Percentiles rank a stretch among this genome's conserved stretches.
phyloP scores from a whole-genome alignment of 495 filamentous ascomycete genomes.

The Lindgomyces ingoldianus region DNA sequence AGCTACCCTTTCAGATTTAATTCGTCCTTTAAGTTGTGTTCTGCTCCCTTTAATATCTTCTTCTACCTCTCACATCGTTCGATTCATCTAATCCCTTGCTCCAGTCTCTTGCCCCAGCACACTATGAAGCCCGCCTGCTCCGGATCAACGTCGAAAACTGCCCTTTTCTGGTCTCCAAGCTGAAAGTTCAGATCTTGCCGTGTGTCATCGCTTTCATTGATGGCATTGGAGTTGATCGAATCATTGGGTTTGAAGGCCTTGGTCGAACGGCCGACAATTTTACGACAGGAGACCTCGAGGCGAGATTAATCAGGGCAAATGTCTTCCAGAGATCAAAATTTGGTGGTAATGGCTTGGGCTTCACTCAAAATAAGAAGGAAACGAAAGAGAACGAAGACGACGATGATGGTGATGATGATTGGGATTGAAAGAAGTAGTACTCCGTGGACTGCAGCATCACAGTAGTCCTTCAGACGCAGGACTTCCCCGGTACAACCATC shows the following conservation, averaged over 20 bases:
- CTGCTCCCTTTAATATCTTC: too few species aligned
- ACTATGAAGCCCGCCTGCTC: slow-evolving; percentile 70
- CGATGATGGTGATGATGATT: slow-evolving; percentile 56
- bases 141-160: slow-evolving; percentile 71
- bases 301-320: slow-evolving; percentile 58
- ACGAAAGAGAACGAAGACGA: slow-evolving; percentile 42
- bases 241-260: slow-evolving; percentile 75
- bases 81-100: background rate
- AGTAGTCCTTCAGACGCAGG: background rate
- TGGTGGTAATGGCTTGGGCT: slow-evolving; percentile 44
- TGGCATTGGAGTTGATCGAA: slow-evolving; percentile 65
- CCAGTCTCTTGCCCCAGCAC: slow-evolving; percentile 57
- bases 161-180: slow-evolving; percentile 69
- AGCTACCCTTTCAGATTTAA: too few species aligned
- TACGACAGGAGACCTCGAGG: slow-evolving; percentile 64
- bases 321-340: slow-evolving; percentile 61
- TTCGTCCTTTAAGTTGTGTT: too few species aligned
- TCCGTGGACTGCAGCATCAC: background rate
- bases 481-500: too few species aligned
- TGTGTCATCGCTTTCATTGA: slow-evolving; percentile 75
- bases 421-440: slow-evolving; percentile 55
- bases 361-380: slow-evolving; percentile 40
- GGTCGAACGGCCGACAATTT: slow-evolving; percentile 63
- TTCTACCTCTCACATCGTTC: too few species aligned
- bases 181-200: slow-evolving; percentile 69